Base-by-base conservation (phyloP, 1,139 yeast species). In the Pichia terricola region DNA sequence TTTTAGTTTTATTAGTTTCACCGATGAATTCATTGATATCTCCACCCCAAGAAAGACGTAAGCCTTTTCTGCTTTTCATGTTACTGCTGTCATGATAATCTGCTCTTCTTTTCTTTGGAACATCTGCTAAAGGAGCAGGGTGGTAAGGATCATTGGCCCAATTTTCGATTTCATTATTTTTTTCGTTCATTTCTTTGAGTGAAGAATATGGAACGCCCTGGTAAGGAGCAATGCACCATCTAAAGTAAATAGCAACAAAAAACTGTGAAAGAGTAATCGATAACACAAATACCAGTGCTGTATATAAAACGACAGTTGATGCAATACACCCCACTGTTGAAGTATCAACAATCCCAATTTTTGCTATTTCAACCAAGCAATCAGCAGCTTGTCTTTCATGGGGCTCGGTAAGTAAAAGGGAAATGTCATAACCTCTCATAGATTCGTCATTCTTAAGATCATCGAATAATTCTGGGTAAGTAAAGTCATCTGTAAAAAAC, bases 311-410 rank as follows among this genome's bases (percentile, higher is more conserved):
- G 40, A 88, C 79, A 50, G 77, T 70, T 1, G 96, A 86, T 0
- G 96, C 95, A 62, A 91, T 80, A 65, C 98, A 91, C n/a, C 98
- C 98, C 57, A 91, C 79, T 10, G 95, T 79, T 45, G 86, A 88
- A 1, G 94, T 78, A 60, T 91, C 97, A 45, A 91, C 77, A 40
- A 77, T 79, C 27, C 98, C 98, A 26, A 89, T 94, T 64, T 82
- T 86, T 45, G 85, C 70, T 46, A 86, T 83, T 63, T 91, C 97
- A n/a, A 83, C 70, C 44, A 91, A 68, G 64, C 98, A 91, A 56
- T 81, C 76, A 16, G 94, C 94, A 7, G 80, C 77, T 54, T 75
- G 73, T 48, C 88, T 75, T 53, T 85, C 88, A 27, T 68, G 67
- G 25, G 84, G 73, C 46, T 77, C 78, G 4, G 95, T 75, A 60